Base-by-base conservation (phyloP, 1,284 basidiomycete species). In the Leccinum pachyderme region DNA sequence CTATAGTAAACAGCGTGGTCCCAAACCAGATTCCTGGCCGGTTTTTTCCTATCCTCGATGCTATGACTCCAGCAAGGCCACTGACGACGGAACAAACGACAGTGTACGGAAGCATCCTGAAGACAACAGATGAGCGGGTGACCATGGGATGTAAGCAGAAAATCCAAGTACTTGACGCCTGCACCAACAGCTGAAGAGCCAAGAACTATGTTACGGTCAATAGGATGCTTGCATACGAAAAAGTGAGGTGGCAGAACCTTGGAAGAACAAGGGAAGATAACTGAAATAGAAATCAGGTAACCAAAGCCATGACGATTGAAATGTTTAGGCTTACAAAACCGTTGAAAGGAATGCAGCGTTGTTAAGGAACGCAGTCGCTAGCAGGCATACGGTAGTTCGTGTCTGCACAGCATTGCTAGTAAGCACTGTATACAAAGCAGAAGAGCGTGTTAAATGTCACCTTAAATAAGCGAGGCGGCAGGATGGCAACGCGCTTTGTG, bases 381-480 rank as follows among this genome's bases (percentile, higher is more conserved):
- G 70, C 27, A 92, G 70, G 28, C 86, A 77, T 2, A 77, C 76
- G 0, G 88, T 89, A 1, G 90, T 93, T 22, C 89, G 80, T 0
- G 86, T 89, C 80, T 87, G 58, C 13, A 44, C 11, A 13, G 12
- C 18, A 45, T n/a, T 32, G 12, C 18, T 18, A 18, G 18, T 61
- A 12, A 49, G 45, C 46, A n/a, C 7, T 31, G 7, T 7, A 7
- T 0, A 3, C 18, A 22, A 39, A 27, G 58, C 25, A 48, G 22
- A 18, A 33, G 15, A 2, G 7, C 12, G n/a, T 22, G 22, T 9
- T 12, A 13, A 4, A 11, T 51, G 69, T 41, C 59, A 82, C 86
- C 73, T 81, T 83, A 77, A 95, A 93, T 29, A 94, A 67, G 12
- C 91, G 81, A 9, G 89, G 85, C 7, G 91, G 89, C 12, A 97